Conservation (phyloP, 495 filamentous ascomycete species). For the Bacidia rubella region DNA sequence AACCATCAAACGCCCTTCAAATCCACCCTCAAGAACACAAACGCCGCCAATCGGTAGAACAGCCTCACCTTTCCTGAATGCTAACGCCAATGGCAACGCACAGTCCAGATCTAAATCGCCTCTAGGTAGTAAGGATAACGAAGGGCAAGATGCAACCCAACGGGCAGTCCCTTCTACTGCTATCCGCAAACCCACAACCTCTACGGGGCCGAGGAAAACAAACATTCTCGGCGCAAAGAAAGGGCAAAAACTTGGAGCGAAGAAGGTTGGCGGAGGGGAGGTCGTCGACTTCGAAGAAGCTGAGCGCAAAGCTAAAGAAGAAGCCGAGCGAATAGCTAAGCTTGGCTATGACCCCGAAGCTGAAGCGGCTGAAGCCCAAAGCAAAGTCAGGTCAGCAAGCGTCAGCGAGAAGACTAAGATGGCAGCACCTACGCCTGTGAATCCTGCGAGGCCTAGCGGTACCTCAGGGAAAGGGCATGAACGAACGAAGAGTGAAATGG, state of each 20-base stretch:
- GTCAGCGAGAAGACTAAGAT: conserved; percentile 43
- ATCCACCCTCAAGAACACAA: conserved; percentile 79
- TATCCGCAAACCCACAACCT: conserved; percentile 54
- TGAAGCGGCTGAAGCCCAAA: conserved; percentile 52
- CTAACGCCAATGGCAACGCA: conserved; percentile 55
- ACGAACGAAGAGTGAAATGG: conserved; percentile 59
- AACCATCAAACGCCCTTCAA: conserved; percentile 89
- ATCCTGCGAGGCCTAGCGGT: conserved; percentile 46
- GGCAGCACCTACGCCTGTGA: conserved; percentile 60
- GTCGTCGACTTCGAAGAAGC: conserved; percentile 91
- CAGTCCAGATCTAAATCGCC: conserved; percentile 67
- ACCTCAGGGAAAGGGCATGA: conserved; percentile 40
- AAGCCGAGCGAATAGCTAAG: conserved; percentile 91
- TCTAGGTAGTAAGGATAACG: conserved; percentile 42
- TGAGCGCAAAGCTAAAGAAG: conserved; percentile 91
- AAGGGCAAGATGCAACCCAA: conserved; percentile 40
- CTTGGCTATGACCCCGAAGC: conserved; percentile 95
- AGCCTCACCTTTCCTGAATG: conserved; percentile 74
- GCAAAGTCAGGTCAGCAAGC: conserved; percentile 32
- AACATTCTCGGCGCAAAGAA: conserved; percentile 88
- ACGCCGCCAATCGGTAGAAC: conserved; percentile 81
- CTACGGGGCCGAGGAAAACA: conserved; percentile 53
- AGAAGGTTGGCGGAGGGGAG: conserved; percentile 66
- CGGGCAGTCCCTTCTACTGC: conserved; percentile 62
- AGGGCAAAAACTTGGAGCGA: conserved; percentile 70